phyloP scores from a whole-genome alignment of 2,329 filamentous ascomycete genomes.

The Aspergillus texensis region DNA sequence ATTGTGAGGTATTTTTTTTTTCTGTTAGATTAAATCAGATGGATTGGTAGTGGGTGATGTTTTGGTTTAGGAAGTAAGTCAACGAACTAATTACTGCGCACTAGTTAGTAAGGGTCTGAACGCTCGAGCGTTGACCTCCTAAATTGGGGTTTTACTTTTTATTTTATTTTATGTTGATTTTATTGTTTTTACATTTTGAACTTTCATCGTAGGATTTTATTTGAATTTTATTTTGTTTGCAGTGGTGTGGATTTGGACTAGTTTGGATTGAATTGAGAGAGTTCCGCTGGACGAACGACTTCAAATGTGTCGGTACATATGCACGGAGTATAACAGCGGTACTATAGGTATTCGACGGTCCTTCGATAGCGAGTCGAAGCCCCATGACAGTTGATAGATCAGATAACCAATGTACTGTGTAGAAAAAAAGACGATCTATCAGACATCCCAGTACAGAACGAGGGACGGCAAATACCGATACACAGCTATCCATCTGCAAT shows the following conservation, averaged over 20 bases:
- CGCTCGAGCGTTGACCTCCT: not conserved
- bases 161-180: not conserved
- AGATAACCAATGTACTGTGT: not conserved
- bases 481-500: not conserved
- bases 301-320: not conserved
- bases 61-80: not conserved
- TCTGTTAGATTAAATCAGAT: not conserved
- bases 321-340: not conserved
- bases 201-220: not conserved
- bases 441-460: not conserved
- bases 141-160: not conserved
- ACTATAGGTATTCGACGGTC: not conserved
- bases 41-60: not conserved
- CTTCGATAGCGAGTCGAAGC: not conserved
- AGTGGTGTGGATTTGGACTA: not conserved
- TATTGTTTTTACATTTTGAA: not conserved
- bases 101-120: not conserved
- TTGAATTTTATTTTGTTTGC: not conserved
- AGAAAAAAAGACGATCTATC: not conserved
- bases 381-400: not conserved
- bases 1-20: not conserved
- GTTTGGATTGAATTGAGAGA: not conserved
- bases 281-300: not conserved
- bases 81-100: not conserved
- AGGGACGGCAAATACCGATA: not conserved